These are phyloP conservation scores for Trifolium repens DNA, from an alignment of 306 rosid genomes.

Conservation along the genomic window DNA sequence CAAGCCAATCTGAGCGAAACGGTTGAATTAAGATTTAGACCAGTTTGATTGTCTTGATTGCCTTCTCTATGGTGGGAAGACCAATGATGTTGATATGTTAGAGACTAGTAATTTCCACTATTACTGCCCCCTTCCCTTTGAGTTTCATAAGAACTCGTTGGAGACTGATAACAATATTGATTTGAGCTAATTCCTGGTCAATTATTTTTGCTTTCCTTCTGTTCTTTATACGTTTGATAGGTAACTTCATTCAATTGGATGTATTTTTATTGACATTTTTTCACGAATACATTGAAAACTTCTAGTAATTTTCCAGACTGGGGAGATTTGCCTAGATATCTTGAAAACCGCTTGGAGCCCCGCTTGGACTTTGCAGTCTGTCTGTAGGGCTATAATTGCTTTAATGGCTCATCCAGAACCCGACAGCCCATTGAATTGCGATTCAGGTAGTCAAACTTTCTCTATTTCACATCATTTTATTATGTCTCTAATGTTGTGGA, in stretches of 20 bases:
- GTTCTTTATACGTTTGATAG: constrained; percentile 15
- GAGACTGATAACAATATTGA: constrained; percentile 8
- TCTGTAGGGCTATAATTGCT: constrained; percentile 97
- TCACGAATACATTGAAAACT: background rate
- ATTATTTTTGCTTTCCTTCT: constrained; percentile 31
- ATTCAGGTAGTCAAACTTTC: constrained; percentile 66
- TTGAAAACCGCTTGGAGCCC: constrained; percentile 99
- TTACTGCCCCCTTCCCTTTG: background rate
- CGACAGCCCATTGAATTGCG: constrained; percentile 97
- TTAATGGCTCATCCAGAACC: constrained; percentile 99
- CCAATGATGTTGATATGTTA: constrained; percentile 15
- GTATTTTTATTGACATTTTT: constrained; percentile 32
- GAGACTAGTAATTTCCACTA: constrained; percentile 14
- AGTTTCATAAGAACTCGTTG: constrained; percentile 19
- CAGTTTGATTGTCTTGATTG: background rate
- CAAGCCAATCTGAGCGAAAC: background rate
- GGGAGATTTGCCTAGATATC: constrained; percentile 98
- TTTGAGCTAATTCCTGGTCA: constrained; percentile 20
- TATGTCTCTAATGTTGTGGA: background rate
- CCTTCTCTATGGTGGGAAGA: constrained; percentile 23
- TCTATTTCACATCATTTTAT: constrained; percentile 10
- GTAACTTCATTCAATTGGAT: background rate
- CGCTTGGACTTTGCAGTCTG: constrained; percentile 99
- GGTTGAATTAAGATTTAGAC: background rate
- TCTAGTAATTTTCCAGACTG: constrained; percentile 62